These are phyloP conservation scores for Trichoderma sp. DNA, from an alignment of 2,329 filamentous ascomycete genomes.

Conservation along the genomic window DNA sequence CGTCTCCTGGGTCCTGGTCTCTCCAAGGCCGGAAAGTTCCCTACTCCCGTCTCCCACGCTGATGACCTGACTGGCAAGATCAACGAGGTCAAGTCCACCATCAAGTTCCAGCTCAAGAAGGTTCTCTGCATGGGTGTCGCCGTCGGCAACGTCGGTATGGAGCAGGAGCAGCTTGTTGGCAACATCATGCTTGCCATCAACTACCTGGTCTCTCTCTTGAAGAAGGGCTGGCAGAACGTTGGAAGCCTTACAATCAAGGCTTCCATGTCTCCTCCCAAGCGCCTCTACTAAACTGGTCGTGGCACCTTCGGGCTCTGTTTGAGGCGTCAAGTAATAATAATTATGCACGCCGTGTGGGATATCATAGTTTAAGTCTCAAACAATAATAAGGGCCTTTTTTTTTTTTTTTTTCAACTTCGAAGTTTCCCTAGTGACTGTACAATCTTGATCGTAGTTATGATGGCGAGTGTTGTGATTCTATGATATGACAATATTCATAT, in stretches of 20 bases:
- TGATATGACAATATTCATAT: not conserved
- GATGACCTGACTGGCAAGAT: constrained; percentile 94
- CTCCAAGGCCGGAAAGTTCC: constrained; percentile 99
- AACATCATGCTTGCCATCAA: constrained; percentile 99
- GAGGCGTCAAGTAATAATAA: not conserved
- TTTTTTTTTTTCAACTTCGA: not conserved
- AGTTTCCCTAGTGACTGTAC: not conserved
- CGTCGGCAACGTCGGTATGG: constrained; percentile 98
- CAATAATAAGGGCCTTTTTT: not conserved
- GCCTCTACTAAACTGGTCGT: constrained; percentile 74
- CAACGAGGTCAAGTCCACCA: constrained; percentile 99
- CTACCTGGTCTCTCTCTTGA: constrained; percentile 98
- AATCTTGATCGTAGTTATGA: not conserved
- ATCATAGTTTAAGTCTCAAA: constrained; percentile 20
- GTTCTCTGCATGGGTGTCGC: constrained; percentile 99
- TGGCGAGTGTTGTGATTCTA: not conserved
- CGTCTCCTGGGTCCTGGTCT: constrained; percentile 99
- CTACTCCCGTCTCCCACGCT: constrained; percentile 93
- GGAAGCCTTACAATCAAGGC: constrained; percentile 99
- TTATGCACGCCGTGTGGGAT: not conserved
- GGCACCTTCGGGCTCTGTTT: constrained; percentile 24
- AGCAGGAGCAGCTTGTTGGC: constrained; percentile 87
- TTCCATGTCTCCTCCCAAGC: constrained; percentile 98
- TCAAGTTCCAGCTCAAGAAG: constrained; percentile 99
- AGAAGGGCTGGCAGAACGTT: constrained; percentile 99